Base-by-base conservation (phyloP, 2,329 filamentous ascomycete species). In the Huntiella savannae region DNA sequence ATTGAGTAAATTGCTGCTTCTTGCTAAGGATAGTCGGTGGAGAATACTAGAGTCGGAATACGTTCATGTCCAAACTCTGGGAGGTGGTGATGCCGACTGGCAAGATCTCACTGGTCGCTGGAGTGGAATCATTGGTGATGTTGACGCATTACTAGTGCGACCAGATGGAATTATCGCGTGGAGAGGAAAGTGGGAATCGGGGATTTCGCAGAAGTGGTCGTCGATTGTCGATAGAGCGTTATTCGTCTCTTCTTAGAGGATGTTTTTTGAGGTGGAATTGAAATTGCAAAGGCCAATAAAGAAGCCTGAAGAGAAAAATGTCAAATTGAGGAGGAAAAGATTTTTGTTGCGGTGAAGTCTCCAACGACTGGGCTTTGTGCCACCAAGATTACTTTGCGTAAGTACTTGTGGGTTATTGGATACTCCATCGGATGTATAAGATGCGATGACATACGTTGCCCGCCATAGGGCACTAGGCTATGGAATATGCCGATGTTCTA, bases 111-210 rank as follows among this genome's bases (percentile, higher is more conserved):
- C 39, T 12, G 39, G 45, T 12, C 33, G 45, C 10, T 47, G 39
- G 40, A 16, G 19, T 13, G 33, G 28, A 6, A 38, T 47, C 17
- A 22, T 43, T 6, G 45, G 45, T 19, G 16, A 36, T 19, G 5
- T 41, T 33, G 39, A 47, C 6, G 38, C 38, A 4, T 7, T 47
- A 10, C 33, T 47, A 4, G 45, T 43, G 11, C 33, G 39, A 3
- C 45, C 39, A 4, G 45, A 43, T 28, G 45, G 45, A 33, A 47
- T 47, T 12, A 47, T 47, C 13, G 28, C 45, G n/a, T 47, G 45
- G 45, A 17, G 45, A 5, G 45, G 45, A n/a, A 35, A 28, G 7
- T 47, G 39, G 39, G 13, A 16, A 12, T 38, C 19, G 16, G 39
- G 32, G 22, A 35, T 43, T 28, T 12, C 39, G 10, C 16, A 17